Evolutionary conservation across 208 protist genomes (phyloP).

Genomic region (Trypanosomatidae sp.): DNA sequence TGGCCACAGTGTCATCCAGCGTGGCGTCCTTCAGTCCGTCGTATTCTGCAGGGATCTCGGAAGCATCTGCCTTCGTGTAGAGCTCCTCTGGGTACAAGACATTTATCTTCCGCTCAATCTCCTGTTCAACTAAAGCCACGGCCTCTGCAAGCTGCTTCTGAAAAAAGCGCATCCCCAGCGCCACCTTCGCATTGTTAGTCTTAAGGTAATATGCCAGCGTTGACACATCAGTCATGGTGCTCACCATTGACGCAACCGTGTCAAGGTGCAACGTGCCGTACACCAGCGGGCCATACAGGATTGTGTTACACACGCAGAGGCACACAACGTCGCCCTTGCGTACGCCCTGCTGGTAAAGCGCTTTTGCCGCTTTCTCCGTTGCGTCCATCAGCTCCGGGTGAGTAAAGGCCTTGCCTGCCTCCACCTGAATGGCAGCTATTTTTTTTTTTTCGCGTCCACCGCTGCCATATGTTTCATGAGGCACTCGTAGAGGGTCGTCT

Average conservation of each 20-base stretch:
- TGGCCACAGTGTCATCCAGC: constrained; percentile 37
- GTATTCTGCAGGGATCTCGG: constrained; percentile 36
- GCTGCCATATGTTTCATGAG: constrained; percentile 28
- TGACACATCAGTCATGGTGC: constrained; percentile 28
- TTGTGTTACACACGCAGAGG: constrained; percentile 34
- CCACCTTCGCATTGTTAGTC: constrained; percentile 29
- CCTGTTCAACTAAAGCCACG: constrained; percentile 28
- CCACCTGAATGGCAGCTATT: constrained; percentile 29
- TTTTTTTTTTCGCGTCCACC: constrained; percentile 25
- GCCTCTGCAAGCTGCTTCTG: constrained; percentile 35
- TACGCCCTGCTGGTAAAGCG: constrained; percentile 40
- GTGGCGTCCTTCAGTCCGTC: constrained; percentile 14
- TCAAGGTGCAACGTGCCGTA: constrained; percentile 44
- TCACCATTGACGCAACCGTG: constrained; percentile 35
- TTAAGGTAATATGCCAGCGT: constrained; percentile 39
- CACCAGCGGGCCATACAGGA: constrained; percentile 30
- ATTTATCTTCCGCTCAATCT: constrained; percentile 28
- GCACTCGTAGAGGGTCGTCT: constrained; percentile 30
- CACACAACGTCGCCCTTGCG: constrained; percentile 46
- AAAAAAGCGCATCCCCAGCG: constrained; percentile 35
- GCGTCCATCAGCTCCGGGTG: constrained; percentile 29
- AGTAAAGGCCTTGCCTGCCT: constrained; percentile 28
- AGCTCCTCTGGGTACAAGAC: constrained; percentile 38
- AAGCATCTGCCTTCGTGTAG: constrained; percentile 14
- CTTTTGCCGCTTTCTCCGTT: constrained; percentile 28